Percentiles rank a stretch among this genome's conserved stretches.
These are phyloP conservation scores for Fusarium sp. DNA, from an alignment of 2,329 filamentous ascomycete species.

Conservation along the genomic window DNA sequence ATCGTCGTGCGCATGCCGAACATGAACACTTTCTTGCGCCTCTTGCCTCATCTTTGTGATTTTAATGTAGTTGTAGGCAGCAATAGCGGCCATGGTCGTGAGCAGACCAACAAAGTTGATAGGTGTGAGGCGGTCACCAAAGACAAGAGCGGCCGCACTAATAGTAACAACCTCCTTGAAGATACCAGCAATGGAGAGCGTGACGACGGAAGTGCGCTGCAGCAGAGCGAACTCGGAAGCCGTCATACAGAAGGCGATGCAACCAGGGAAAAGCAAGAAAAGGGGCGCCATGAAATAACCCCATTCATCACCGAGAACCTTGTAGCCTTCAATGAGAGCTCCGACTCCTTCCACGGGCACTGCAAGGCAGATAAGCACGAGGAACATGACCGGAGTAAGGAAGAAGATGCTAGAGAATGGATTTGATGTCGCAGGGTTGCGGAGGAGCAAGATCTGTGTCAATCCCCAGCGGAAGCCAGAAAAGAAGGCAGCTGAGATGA, in stretches of 20 bases:
- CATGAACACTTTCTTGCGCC: slow-evolving; percentile 65
- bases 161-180: slow-evolving; percentile 99
- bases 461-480: slow-evolving; percentile 98
- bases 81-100: slow-evolving; percentile 89
- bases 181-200: slow-evolving; percentile 94
- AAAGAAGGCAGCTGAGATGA: slow-evolving; percentile 94
- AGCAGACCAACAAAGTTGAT: slow-evolving; percentile 88
- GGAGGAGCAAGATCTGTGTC: slow-evolving; percentile 94
- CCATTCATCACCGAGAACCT: slow-evolving; percentile 70
- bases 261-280: slow-evolving; percentile 88
- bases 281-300: slow-evolving; percentile 72
- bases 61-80: slow-evolving; percentile 93
- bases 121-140: slow-evolving; percentile 85
- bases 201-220: slow-evolving; percentile 94
- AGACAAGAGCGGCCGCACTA: slow-evolving; percentile 84
- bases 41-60: slow-evolving; percentile 87
- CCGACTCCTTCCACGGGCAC: slow-evolving; percentile 84
- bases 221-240: slow-evolving; percentile 94
- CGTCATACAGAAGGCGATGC: slow-evolving; percentile 96
- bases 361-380: slow-evolving; percentile 81
- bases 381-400: slow-evolving; percentile 96
- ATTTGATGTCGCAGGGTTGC: slow-evolving; percentile 94
- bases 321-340: slow-evolving; percentile 72
- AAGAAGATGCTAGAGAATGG: slow-evolving; percentile 98
- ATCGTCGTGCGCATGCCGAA: slow-evolving; percentile 48